These are phyloP conservation scores for Furcasterigmium furcatum DNA, from an alignment of 2,329 filamentous ascomycete species.

Conservation along the genomic window DNA sequence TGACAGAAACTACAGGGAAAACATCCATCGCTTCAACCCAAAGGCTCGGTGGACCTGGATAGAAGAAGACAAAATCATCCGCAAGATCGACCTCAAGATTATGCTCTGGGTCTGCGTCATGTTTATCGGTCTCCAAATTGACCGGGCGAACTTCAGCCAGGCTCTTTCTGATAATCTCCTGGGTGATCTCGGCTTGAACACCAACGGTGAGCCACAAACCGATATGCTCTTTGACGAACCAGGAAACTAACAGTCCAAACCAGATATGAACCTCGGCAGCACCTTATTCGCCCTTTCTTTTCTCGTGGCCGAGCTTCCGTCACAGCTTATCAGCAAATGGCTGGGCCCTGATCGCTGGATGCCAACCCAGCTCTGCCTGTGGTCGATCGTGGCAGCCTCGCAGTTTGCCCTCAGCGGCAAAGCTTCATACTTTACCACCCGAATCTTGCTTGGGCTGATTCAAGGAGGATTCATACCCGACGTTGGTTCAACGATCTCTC, in stretches of 20 bases:
- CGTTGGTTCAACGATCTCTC: too few species aligned
- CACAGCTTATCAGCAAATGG: conserved; percentile 54
- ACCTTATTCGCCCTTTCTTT: conserved; percentile 47
- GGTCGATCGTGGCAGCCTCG: conserved; percentile 18
- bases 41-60: conserved; percentile 36
- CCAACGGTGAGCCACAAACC: conserved; percentile 32
- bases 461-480: conserved; percentile 37
- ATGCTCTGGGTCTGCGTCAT: conserved; percentile 41
- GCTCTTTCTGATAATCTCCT: conserved; percentile 40
- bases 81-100: conserved; percentile 33
- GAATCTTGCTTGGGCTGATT: too few species aligned
- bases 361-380: conserved; percentile 50
- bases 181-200: conserved; percentile 31
- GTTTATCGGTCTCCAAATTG: conserved; percentile 46
- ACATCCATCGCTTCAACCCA: conserved; percentile 44
- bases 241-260: too few species aligned
- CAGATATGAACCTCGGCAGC: conserved; percentile 44
- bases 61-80: conserved; percentile 31
- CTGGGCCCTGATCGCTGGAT: conserved; percentile 45
- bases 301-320: conserved; percentile 53
- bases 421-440: too few species aligned
- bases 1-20: too few species aligned
- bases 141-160: conserved; percentile 38
- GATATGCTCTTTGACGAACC: too few species aligned
- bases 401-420: too few species aligned